These are phyloP conservation scores for Mucor indicus DNA, from an alignment of 371 early-diverging fungal species.

Conservation along the genomic window DNA sequence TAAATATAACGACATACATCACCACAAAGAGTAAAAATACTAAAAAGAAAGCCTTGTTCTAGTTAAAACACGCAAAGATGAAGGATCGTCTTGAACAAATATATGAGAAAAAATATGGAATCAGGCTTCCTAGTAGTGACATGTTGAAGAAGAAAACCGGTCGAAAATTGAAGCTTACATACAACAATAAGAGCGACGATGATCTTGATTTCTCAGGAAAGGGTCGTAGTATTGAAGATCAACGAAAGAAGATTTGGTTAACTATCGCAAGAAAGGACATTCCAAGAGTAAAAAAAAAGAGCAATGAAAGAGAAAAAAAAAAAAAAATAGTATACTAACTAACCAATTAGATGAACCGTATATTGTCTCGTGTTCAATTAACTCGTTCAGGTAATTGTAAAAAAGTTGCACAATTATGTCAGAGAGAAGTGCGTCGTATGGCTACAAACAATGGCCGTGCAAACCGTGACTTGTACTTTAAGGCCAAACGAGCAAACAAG, in stretches of 20 bases:
- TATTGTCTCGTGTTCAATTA: slow-evolving; percentile 50
- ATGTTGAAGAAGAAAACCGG: not conserved
- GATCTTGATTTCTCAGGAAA: too few relatives aligned
- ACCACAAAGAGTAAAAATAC: too few relatives aligned
- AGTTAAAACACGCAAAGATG: slow-evolving; percentile 30
- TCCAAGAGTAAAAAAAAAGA: slow-evolving; percentile 42
- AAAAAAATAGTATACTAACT: too few relatives aligned
- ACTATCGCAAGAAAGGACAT: slow-evolving; percentile 48
- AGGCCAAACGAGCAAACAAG: slow-evolving; percentile 43
- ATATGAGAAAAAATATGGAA: slow-evolving; percentile 39
- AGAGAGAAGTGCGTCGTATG: slow-evolving; percentile 52
- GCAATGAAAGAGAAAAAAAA: too few relatives aligned
- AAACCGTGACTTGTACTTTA: slow-evolving; percentile 42
- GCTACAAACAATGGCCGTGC: slow-evolving; percentile 46
- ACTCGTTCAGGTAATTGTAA: slow-evolving; percentile 59
- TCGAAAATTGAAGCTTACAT: not conserved
- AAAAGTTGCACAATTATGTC: slow-evolving; percentile 58
- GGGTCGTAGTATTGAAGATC: slow-evolving; percentile 27
- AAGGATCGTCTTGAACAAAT: slow-evolving; percentile 31
- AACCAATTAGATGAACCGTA: slow-evolving; percentile 37
- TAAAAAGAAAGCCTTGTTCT: not conserved
- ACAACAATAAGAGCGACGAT: slow-evolving; percentile 1
- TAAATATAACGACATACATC: too few relatives aligned
- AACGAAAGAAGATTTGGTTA: slow-evolving; percentile 38
- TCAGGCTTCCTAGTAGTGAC: slow-evolving; percentile 19